These are phyloP conservation scores for Boletus subcaerulescens DNA, from an alignment of 768 basidiomycete genomes.

Conservation along the genomic window DNA sequence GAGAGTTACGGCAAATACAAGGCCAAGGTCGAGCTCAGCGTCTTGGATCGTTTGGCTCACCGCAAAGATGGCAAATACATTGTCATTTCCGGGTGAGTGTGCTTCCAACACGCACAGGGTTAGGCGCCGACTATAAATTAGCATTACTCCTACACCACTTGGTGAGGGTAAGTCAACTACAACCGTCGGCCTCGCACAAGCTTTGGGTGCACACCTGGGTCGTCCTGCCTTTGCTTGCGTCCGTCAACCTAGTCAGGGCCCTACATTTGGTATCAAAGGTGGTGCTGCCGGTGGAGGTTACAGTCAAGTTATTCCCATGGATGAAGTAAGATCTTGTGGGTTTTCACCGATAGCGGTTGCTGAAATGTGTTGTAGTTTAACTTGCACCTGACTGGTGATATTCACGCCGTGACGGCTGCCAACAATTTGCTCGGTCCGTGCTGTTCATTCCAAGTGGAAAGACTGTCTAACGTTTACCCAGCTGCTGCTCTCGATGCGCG, in stretches of 20 bases:
- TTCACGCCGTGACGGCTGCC: constrained; percentile 95
- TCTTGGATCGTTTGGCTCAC: constrained; percentile 80
- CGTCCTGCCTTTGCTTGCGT: constrained; percentile 95
- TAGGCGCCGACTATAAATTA: constrained; percentile 21
- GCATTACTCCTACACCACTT: constrained; percentile 94
- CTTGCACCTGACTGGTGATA: constrained; percentile 93
- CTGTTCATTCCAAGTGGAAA: background rate
- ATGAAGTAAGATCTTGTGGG: constrained; percentile 56
- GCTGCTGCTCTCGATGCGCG: constrained; percentile 96
- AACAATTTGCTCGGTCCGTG: constrained; percentile 87
- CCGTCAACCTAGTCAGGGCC: constrained; percentile 96
- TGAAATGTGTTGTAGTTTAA: constrained; percentile 64
- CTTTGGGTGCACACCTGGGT: constrained; percentile 89
- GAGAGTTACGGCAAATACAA: constrained; percentile 96
- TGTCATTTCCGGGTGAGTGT: constrained; percentile 79
- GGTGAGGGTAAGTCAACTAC: constrained; percentile 99
- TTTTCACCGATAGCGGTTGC: background rate
- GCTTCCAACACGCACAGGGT: background rate
- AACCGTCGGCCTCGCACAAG: constrained; percentile 94
- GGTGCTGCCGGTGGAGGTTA: constrained; percentile 98
- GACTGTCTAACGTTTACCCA: constrained; percentile 27
- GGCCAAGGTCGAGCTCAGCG: constrained; percentile 91
- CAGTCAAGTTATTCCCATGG: constrained; percentile 99
- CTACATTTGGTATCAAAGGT: constrained; percentile 98
- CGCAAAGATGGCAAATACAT: constrained; percentile 95